Conservation (phyloP, 208 protist genomes). For the Acanthamoeba triangularis region DNA sequence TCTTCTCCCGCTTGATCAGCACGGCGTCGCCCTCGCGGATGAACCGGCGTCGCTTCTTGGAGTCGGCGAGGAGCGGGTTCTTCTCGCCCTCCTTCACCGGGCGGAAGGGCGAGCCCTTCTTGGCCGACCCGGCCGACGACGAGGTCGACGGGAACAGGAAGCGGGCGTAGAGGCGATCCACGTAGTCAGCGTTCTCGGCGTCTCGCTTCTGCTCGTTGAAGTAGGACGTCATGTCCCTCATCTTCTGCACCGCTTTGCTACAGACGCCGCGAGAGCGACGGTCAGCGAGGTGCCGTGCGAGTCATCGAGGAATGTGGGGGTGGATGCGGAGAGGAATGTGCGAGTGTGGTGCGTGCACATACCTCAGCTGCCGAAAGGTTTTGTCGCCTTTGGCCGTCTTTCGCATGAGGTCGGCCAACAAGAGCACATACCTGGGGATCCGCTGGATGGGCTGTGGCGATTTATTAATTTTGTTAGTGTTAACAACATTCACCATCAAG, state of each 20-base stretch:
- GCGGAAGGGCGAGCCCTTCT: constrained; percentile 48
- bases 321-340: no score
- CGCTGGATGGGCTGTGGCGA: constrained; percentile 25
- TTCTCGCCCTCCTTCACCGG: constrained; percentile 38
- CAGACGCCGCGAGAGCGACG: neutral
- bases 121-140: neutral
- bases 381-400: constrained; percentile 26
- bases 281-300: neutral
- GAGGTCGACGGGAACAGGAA: constrained; percentile 39
- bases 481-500: neutral
- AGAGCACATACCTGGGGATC: constrained; percentile 38
- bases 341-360: neutral
- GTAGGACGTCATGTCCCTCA: constrained; percentile 48
- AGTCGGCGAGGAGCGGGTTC: constrained; percentile 50
- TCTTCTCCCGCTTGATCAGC: constrained; percentile 39
- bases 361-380: constrained; percentile 6
- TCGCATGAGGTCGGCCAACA: constrained; percentile 53
- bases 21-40: constrained; percentile 35
- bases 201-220: constrained; percentile 74
- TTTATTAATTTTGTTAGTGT: no score
- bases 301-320: neutral
- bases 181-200: constrained; percentile 58
- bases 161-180: constrained; percentile 20
- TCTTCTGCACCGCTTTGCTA: constrained; percentile 62
- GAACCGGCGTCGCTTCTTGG: constrained; percentile 42